Evolutionary conservation across 2,329 filamentous ascomycete species (phyloP).

Genomic region (Phaeosphaeria sp.): DNA sequence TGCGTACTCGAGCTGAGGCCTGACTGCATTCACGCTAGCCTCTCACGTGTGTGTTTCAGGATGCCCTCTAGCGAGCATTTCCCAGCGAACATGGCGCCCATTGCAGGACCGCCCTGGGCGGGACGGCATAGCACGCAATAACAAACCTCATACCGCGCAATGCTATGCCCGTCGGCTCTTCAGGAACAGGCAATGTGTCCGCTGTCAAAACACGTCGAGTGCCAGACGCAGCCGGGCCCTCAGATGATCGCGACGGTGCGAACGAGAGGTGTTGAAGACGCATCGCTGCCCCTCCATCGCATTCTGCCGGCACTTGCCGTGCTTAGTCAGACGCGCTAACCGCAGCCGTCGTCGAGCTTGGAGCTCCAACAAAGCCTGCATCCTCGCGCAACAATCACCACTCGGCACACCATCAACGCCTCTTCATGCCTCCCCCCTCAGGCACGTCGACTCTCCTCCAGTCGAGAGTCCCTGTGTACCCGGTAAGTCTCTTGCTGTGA

Average conservation of each 20-base stretch:
- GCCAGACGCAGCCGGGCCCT: not conserved
- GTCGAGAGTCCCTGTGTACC: not conserved
- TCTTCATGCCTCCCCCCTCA: slow-evolving; percentile 1
- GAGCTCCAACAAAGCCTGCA: slow-evolving; percentile 12
- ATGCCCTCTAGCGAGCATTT: not conserved
- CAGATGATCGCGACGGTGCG: not conserved
- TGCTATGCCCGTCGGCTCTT: slow-evolving; percentile 18
- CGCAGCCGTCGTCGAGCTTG: slow-evolving; percentile 9
- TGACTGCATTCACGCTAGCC: slow-evolving; percentile 26
- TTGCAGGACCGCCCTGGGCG: slow-evolving; percentile 7
- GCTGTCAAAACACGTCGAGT: not conserved
- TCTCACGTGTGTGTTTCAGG: slow-evolving; percentile 20
- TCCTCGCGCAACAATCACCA: slow-evolving; percentile 5
- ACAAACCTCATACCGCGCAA: slow-evolving; percentile 11
- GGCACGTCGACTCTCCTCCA: slow-evolving; percentile 1
- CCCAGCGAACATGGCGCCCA: not conserved
- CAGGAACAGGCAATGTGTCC: slow-evolving; percentile 33
- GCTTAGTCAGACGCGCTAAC: slow-evolving; percentile 17
- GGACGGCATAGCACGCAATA: slow-evolving; percentile 7
- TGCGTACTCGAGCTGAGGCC: slow-evolving; percentile 20
- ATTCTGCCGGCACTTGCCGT: slow-evolving; percentile 5
- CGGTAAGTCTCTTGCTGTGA: not conserved
- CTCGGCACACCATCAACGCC: slow-evolving; percentile 1
- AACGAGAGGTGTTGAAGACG: not conserved
- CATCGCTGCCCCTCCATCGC: slow-evolving; percentile 8